These are phyloP conservation scores for Coemansia furcata DNA, from an alignment of 192 early-diverging fungal species.

Conservation along the genomic window DNA sequence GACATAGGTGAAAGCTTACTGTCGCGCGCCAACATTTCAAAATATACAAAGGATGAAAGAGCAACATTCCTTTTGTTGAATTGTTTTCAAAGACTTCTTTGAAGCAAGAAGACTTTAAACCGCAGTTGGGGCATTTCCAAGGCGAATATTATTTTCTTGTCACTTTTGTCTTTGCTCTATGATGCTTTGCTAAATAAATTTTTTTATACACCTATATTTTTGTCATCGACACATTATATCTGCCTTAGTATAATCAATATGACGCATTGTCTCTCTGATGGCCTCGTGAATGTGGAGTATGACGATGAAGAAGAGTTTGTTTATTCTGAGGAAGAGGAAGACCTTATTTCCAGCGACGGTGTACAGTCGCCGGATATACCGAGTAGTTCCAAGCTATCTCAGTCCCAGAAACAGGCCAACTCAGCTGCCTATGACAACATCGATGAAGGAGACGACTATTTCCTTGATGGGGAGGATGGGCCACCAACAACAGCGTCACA, in stretches of 20 bases:
- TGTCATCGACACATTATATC: not conserved
- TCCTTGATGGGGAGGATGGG: conserved; percentile 26
- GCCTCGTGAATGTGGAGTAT: conserved; percentile 37
- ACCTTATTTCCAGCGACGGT: not conserved
- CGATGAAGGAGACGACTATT: conserved; percentile 29
- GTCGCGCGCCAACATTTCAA: too few relatives aligned
- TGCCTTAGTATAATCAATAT: not conserved
- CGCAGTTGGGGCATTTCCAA: too few relatives aligned
- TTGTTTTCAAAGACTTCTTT: too few relatives aligned
- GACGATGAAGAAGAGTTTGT: conserved; percentile 18
- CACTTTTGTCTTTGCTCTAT: not conserved
- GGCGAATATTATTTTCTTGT: not conserved
- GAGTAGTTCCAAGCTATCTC: not conserved
- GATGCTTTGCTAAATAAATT: not conserved
- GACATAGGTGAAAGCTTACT: too few relatives aligned
- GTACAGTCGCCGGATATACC: not conserved
- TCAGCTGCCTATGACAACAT: conserved; percentile 19
- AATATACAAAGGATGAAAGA: too few relatives aligned
- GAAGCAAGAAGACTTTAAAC: too few relatives aligned
- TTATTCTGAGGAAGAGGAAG: conserved; percentile 35
- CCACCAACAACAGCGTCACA: not conserved
- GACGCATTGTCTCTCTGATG: conserved; percentile 28
- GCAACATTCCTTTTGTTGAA: too few relatives aligned
- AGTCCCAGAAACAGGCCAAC: conserved; percentile 17
- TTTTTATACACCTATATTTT: not conserved